These are phyloP conservation scores for Tricholoma matsutake DNA, from an alignment of 768 basidiomycete genomes.

Conservation along the genomic window DNA sequence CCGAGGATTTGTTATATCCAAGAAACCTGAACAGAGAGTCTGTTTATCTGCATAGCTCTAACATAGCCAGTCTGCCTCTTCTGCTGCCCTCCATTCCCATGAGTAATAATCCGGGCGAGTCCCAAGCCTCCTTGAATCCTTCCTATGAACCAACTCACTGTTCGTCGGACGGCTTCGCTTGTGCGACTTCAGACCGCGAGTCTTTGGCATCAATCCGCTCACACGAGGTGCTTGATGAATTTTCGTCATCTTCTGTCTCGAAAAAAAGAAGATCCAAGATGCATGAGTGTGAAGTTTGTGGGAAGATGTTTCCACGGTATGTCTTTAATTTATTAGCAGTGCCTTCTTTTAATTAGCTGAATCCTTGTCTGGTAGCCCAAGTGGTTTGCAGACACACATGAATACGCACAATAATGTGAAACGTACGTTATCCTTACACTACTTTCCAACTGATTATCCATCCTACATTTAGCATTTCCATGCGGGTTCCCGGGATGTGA, in stretches of 20 bases:
- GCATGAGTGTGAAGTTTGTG: conserved; percentile 50
- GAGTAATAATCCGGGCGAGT: conserved; percentile 26
- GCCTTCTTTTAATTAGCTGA: neutral
- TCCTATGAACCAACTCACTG: conserved; percentile 3
- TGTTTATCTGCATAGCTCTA: neutral
- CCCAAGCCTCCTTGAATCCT: conserved; percentile 2
- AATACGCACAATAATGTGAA: conserved; percentile 51
- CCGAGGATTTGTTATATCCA: neutral
- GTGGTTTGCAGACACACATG: conserved; percentile 57
- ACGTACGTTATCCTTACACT: conserved; percentile 36
- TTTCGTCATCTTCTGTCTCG: neutral
- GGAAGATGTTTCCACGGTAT: conserved; percentile 50
- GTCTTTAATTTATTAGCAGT: conserved; percentile 5
- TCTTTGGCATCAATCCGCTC: conserved; percentile 1
- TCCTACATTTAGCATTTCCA: conserved; percentile 33
- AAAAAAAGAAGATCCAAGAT: conserved; percentile 52
- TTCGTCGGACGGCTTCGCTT: neutral
- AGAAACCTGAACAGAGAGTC: neutral
- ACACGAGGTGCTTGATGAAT: neutral
- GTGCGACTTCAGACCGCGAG: conserved; percentile 4
- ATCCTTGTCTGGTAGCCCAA: conserved; percentile 35
- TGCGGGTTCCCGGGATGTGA: conserved; percentile 61
- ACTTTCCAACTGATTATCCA: neutral
- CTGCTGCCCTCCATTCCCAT: conserved; percentile 39
- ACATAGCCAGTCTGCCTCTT: neutral